A percentile compares a stretch with the other conserved stretches of the same genome.
Conservation (phyloP, 176 grass and related monocot genomes). For the Leersia perrieri region DNA sequence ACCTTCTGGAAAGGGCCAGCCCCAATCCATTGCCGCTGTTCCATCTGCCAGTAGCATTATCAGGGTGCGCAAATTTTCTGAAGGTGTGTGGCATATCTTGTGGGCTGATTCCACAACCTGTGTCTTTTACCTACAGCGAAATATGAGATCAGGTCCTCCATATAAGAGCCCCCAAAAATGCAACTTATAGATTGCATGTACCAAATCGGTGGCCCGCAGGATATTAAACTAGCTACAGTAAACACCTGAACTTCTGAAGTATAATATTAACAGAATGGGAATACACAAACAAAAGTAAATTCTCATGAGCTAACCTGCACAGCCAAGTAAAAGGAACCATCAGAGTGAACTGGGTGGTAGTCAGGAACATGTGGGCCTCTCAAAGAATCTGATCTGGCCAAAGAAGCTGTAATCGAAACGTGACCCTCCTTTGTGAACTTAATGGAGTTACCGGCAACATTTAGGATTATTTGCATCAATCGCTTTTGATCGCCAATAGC, state of each 20-base stretch:
- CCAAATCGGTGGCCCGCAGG: background rate
- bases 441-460: conserved; percentile 83
- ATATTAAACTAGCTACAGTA: background rate
- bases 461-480: conserved; percentile 78
- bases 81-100: conserved; percentile 68
- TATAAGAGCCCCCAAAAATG: background rate
- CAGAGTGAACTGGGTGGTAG: conserved; percentile 60
- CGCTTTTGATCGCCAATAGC: conserved; percentile 82
- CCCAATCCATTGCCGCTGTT: conserved; percentile 53
- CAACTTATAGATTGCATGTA: background rate
- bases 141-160: background rate
- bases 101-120: conserved; percentile 63
- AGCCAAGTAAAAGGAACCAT: conserved; percentile 68
- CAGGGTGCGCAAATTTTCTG: conserved; percentile 50
- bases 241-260: background rate
- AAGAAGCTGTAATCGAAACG: conserved; percentile 60
- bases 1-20: conserved; percentile 84
- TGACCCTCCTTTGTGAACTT: conserved; percentile 91
- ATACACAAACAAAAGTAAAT: background rate
- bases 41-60: conserved; percentile 19
- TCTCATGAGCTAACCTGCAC: conserved; percentile 59
- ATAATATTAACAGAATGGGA: background rate
- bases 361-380: conserved; percentile 63
- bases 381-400: conserved; percentile 55
- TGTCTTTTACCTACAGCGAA: conserved; percentile 69